Conservation (phyloP, 2,329 filamentous ascomycete species). For the Alternaria postmessia region DNA sequence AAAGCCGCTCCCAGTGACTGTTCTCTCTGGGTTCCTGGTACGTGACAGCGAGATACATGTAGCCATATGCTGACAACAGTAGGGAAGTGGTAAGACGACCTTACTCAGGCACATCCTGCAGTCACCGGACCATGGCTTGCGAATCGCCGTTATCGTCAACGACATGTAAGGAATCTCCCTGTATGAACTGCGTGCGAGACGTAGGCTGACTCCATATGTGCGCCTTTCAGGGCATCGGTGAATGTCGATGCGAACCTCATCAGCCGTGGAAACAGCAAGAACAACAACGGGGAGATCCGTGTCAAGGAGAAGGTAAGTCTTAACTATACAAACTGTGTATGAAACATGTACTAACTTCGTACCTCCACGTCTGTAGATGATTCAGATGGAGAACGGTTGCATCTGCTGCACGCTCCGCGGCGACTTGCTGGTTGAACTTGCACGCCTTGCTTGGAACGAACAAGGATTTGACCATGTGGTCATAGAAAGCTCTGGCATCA, state of each 20-base stretch:
- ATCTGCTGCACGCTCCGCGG: constrained; percentile 80
- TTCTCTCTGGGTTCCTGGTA: constrained; percentile 68
- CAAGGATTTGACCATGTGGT: constrained; percentile 74
- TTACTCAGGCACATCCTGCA: constrained; percentile 73
- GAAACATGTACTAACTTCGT: background rate
- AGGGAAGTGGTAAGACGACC: constrained; percentile 77
- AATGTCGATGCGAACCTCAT: constrained; percentile 73
- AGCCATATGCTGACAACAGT: constrained; percentile 10
- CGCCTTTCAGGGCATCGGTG: constrained; percentile 58
- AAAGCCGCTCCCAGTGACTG: constrained; percentile 63
- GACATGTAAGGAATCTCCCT: background rate
- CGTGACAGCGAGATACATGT: background rate
- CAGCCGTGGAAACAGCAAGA: constrained; percentile 49
- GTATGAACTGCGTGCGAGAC: background rate
- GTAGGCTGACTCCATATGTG: background rate
- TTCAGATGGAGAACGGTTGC: constrained; percentile 67
- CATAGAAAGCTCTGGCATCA: constrained; percentile 76
- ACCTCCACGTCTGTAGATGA: constrained; percentile 48
- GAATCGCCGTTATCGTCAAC: constrained; percentile 77
- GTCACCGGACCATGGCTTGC: constrained; percentile 69
- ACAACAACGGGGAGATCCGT: constrained; percentile 54
- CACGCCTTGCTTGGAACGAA: constrained; percentile 65
- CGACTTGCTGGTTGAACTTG: constrained; percentile 74
- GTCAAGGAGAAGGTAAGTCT: constrained; percentile 64
- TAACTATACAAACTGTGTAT: background rate